Evolutionary conservation across 768 basidiomycete genomes (phyloP).

Genomic region (Lentinula detonsa): DNA sequence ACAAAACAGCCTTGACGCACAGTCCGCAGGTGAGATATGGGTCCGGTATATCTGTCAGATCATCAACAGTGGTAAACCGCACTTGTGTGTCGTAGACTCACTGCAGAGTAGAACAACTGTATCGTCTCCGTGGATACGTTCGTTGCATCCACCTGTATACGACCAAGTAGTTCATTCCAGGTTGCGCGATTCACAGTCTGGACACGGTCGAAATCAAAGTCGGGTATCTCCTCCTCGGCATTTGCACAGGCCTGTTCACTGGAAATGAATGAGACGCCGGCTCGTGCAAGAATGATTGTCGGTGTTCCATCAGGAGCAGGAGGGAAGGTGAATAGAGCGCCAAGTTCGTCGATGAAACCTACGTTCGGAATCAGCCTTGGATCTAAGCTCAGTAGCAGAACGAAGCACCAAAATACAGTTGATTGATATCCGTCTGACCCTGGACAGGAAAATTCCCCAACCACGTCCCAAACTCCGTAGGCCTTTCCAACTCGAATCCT

Average conservation of each 20-base stretch:
- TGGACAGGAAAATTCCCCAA: neutral
- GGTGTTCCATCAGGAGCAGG: constrained; percentile 26
- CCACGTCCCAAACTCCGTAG: constrained; percentile 53
- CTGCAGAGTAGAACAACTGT: constrained; percentile 54
- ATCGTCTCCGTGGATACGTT: constrained; percentile 41
- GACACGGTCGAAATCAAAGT: constrained; percentile 49
- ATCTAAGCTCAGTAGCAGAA: neutral
- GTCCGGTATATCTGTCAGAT: constrained; percentile 44
- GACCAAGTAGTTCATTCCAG: constrained; percentile 55
- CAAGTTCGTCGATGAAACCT: constrained; percentile 7
- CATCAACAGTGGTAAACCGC: neutral
- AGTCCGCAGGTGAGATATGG: constrained; percentile 61
- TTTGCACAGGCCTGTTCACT: constrained; percentile 54
- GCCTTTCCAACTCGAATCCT: constrained; percentile 37
- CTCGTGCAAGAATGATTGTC: constrained; percentile 48
- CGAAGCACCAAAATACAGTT: constrained; percentile 1
- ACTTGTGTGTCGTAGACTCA: constrained; percentile 15
- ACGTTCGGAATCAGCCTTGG: neutral
- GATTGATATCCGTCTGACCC: constrained; percentile 5
- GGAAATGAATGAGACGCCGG: constrained; percentile 60
- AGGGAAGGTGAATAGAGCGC: constrained; percentile 34
- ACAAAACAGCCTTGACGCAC: constrained; percentile 25
- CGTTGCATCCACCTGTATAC: constrained; percentile 46
- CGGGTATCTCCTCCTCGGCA: constrained; percentile 54
- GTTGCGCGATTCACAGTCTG: constrained; percentile 31